Evolutionary conservation across 2,329 filamentous ascomycete genomes (phyloP), one percentile per base, ranked within the genome.

Genomic region (Fusarium succisae): DNA sequence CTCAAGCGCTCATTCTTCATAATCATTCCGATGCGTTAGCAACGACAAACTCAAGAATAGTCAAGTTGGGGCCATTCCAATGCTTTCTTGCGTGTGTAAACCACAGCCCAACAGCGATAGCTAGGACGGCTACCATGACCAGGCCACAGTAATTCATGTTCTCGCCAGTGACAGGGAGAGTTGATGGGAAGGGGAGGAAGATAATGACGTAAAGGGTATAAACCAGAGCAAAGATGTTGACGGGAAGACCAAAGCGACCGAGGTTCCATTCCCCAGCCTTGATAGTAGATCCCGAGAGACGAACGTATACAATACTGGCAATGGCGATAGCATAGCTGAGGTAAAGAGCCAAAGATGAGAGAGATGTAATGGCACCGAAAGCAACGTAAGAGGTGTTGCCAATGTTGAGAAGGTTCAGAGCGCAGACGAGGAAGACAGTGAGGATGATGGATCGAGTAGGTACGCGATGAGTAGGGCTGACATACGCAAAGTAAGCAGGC

Each of bases 91-190:
- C 76, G 22, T 61, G 70, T 3, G 44, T 47, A 24, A 70, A 58
- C 76, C 76, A 78, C 17, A 78, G 22, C 8, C 38, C 68, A 39
- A 78, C 39, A 6, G 76, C 76, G 13, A 78, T 60, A 4, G 50
- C 50, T 12, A 78, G 48, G 7, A 78, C 76, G 1, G 66, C 60
- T 8, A 74, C 70, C 76, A 78, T 78, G 39, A 78, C 76, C 0
- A 74, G 76, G 1, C 76, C 76, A 18, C 76, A 78, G 45, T 78
- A 78, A 20, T 78, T 78, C 76, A 78, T 78, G 30, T 72, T 74
- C 3, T 69, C 56, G 2, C 56, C 70, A 12, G 76, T 78, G 6
- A 78, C 76, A 2, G 76, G 76, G 8, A 78, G 20, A 1, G 74
- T 69, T 3, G 76, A 78, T 5, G 76, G 76, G 58, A 78, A 78